These are phyloP conservation scores for Ceratocystis huliohia DNA, from an alignment of 2,329 filamentous ascomycete species.

Conservation along the genomic window DNA sequence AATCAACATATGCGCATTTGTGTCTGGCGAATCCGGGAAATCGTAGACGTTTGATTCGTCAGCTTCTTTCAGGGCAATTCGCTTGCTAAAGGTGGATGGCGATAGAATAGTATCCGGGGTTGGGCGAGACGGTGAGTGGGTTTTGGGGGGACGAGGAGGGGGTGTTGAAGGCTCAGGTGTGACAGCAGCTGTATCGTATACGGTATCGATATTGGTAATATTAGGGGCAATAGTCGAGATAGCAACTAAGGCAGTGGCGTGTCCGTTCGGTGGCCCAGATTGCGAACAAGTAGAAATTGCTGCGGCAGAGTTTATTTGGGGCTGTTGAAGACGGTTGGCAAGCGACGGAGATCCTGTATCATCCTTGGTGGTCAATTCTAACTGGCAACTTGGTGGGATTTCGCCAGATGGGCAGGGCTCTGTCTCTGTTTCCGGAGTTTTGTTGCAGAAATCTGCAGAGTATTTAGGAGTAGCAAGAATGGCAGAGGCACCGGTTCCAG, in stretches of 20 bases:
- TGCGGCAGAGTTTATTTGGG: background rate
- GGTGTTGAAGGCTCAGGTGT: slow-evolving; percentile 2
- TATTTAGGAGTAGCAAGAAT: too few relatives aligned
- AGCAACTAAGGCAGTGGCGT: background rate
- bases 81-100: slow-evolving; percentile 1
- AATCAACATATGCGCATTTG: slow-evolving; percentile 12
- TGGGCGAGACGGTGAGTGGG: background rate
- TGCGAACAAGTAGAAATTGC: background rate
- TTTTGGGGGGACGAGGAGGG: slow-evolving; percentile 8
- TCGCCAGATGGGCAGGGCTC: background rate
- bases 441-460: background rate
- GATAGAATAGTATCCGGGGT: background rate
- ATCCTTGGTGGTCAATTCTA: background rate
- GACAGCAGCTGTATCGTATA: background rate
- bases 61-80: background rate
- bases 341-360: background rate
- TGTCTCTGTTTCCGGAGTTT: background rate
- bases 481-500: background rate
- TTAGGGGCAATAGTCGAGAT: background rate
- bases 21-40: slow-evolving; percentile 16
- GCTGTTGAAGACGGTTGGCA: background rate
- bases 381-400: background rate
- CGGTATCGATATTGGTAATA: background rate
- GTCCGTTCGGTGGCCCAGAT: background rate
- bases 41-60: slow-evolving; percentile 16